phyloP scores from a whole-genome alignment of 441 rosid genomes.

The Erodium texanum region DNA sequence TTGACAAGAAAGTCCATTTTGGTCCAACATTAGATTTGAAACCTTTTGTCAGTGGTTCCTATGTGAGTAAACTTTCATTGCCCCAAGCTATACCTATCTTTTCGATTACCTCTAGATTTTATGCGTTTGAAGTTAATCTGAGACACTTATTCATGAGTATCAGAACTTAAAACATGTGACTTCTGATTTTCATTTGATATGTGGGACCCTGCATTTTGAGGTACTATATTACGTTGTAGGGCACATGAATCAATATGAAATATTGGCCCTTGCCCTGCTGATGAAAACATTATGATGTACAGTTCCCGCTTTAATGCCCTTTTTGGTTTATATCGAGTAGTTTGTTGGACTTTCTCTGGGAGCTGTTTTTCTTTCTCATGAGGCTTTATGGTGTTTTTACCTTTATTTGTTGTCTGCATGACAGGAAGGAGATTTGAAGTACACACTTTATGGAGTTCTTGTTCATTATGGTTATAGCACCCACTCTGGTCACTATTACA shows the following conservation, averaged over 20 bases:
- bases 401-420: slow-evolving; percentile 13
- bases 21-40: slow-evolving; percentile 63
- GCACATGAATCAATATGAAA: no score
- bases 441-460: slow-evolving; percentile 85
- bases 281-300: neutral
- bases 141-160: neutral
- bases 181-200: no score
- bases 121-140: neutral
- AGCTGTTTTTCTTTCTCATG: neutral
- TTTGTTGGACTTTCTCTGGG: neutral
- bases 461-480: slow-evolving; percentile 84
- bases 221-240: no score
- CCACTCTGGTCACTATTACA: slow-evolving; percentile 84
- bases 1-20: slow-evolving; percentile 64
- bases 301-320: neutral
- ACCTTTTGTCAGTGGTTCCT: slow-evolving; percentile 65
- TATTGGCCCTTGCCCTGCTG: no score
- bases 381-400: neutral
- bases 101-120: neutral
- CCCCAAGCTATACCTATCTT: slow-evolving; percentile 2
- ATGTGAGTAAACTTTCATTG: slow-evolving; percentile 47
- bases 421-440: slow-evolving; percentile 85
- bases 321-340: neutral
- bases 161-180: neutral
- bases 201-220: no score